A percentile compares a stretch with the other conserved stretches of the same genome.
Evolutionary conservation across 495 filamentous ascomycete genomes (phyloP).

Genomic region (Aspergillus indologenus): DNA sequence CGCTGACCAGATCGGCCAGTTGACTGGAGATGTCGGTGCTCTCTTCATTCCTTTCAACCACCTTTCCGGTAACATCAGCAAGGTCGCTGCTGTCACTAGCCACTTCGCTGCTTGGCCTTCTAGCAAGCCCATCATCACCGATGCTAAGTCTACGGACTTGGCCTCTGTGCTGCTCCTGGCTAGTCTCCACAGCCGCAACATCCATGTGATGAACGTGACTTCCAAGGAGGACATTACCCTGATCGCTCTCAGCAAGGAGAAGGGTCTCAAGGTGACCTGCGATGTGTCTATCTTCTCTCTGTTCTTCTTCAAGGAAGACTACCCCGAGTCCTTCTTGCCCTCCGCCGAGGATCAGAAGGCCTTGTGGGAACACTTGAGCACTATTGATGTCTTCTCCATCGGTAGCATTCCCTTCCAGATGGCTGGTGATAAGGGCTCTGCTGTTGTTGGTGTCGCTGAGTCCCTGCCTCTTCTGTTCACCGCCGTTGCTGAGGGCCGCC

Average conservation of each 20-base stretch:
- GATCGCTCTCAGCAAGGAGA: constrained; percentile 77
- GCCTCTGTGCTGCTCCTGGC: constrained; percentile 77
- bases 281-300: constrained; percentile 81
- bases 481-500: constrained; percentile 69
- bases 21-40: constrained; percentile 74
- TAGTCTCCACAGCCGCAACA: constrained; percentile 77
- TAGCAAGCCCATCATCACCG: constrained; percentile 81
- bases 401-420: constrained; percentile 81
- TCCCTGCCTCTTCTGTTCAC: constrained; percentile 75
- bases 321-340: constrained; percentile 66
- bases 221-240: constrained; percentile 79
- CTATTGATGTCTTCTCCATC: constrained; percentile 81
- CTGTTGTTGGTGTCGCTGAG: constrained; percentile 69
- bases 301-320: constrained; percentile 74
- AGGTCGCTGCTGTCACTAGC: constrained; percentile 75
- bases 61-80: constrained; percentile 80
- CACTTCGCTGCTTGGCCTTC: constrained; percentile 80
- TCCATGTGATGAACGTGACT: constrained; percentile 80
- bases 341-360: constrained; percentile 69
- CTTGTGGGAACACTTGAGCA: constrained; percentile 73
- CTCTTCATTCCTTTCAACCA: constrained; percentile 89
- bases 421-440: constrained; percentile 57
- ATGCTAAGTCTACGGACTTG: constrained; percentile 79
- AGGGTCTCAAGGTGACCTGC: constrained; percentile 80
- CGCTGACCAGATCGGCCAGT: constrained; percentile 68